A percentile compares a stretch with the other conserved stretches of the same genome.
Evolutionary conservation across 2,329 filamentous ascomycete species (phyloP).

Genomic region (Pseudogymnoascus sp.): DNA sequence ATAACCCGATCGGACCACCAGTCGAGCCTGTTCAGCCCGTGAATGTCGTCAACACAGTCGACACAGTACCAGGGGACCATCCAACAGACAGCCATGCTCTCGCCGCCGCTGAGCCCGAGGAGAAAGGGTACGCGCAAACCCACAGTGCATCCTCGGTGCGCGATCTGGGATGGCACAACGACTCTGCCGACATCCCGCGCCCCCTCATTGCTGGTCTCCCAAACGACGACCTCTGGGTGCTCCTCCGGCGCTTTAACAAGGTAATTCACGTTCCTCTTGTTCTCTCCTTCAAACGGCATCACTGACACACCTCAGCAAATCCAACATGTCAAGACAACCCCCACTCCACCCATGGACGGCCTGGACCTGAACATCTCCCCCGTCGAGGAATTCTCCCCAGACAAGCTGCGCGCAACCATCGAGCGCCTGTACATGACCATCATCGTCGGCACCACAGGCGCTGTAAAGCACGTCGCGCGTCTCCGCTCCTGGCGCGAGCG

Average conservation of each 20-base stretch:
- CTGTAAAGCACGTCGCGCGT: slow-evolving; percentile 67
- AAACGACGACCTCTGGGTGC: slow-evolving; percentile 60
- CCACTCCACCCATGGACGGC: slow-evolving; percentile 49
- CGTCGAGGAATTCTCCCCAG: slow-evolving; percentile 77
- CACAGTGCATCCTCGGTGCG: slow-evolving; percentile 37
- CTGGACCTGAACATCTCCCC: slow-evolving; percentile 76
- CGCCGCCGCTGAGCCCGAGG: slow-evolving; percentile 34
- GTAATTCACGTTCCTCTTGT: slow-evolving; percentile 28
- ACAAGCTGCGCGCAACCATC: slow-evolving; percentile 70
- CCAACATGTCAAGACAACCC: slow-evolving; percentile 61
- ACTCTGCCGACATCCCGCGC: slow-evolving; percentile 39
- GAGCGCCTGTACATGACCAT: slow-evolving; percentile 80
- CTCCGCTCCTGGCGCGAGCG: slow-evolving; percentile 74
- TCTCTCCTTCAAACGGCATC: neutral
- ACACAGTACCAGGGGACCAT: slow-evolving; percentile 13
- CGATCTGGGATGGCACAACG: slow-evolving; percentile 51
- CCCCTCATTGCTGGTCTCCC: slow-evolving; percentile 52
- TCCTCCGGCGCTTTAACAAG: slow-evolving; percentile 59
- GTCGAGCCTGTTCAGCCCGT: neutral
- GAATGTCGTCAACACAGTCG: neutral
- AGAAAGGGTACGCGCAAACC: slow-evolving; percentile 35
- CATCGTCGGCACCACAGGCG: slow-evolving; percentile 56
- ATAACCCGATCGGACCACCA: neutral
- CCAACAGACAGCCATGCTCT: slow-evolving; percentile 37
- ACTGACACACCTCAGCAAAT: slow-evolving; percentile 39